phyloP scores from a whole-genome alignment of 495 filamentous ascomycete genomes.

The Annulohypoxylon nitens region DNA sequence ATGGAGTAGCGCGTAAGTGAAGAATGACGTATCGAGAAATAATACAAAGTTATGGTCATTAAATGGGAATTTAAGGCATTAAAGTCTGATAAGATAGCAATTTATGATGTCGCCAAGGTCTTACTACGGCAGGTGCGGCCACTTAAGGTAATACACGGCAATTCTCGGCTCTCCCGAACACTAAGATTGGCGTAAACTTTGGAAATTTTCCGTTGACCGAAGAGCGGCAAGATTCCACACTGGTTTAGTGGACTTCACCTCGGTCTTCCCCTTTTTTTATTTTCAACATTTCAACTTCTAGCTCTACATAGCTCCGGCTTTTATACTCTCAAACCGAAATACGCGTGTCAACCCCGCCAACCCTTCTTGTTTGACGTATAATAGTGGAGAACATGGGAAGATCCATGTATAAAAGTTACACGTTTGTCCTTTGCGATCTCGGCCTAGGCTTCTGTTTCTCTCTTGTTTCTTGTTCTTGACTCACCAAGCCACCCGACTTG shows the following conservation, averaged over 20 bases:
- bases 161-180: conserved; percentile 36
- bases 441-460: conserved; percentile 18
- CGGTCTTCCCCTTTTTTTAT: conserved; percentile 20
- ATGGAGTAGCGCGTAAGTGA: conserved; percentile 1
- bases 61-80: background rate
- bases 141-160: conserved; percentile 50
- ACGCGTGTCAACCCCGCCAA: background rate
- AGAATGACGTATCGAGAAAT: conserved; percentile 13
- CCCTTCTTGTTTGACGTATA: background rate
- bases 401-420: conserved; percentile 14
- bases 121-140: conserved; percentile 35
- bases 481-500: conserved; percentile 1
- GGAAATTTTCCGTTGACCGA: conserved; percentile 27
- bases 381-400: conserved; percentile 1
- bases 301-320: conserved; percentile 2
- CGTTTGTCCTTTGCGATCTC: conserved; percentile 34
- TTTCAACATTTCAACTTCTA: conserved; percentile 13
- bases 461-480: conserved; percentile 19
- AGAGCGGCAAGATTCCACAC: conserved; percentile 49
- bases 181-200: conserved; percentile 13
- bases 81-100: conserved; percentile 36
- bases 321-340: background rate
- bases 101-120: conserved; percentile 28
- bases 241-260: conserved; percentile 4
- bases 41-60: conserved; percentile 6